Percentiles rank a stretch among this genome's conserved stretches.
Evolutionary conservation across 2,329 filamentous ascomycete species (phyloP).

Genomic region (Penicillium rolfsii): DNA sequence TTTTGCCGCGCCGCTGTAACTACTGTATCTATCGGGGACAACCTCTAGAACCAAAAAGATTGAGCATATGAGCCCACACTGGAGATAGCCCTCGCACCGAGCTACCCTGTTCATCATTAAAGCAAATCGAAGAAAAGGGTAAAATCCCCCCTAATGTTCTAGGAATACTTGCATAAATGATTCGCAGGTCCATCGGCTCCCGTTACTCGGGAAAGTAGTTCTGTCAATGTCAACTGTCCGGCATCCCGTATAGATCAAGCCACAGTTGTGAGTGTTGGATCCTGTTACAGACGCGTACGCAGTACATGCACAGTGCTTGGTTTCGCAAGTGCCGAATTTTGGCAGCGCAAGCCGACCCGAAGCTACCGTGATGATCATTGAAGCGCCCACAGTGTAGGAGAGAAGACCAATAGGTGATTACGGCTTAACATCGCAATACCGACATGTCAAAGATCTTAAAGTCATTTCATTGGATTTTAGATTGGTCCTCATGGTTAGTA

Average conservation of each 20-base stretch:
- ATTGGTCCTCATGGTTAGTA: neutral
- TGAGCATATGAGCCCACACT: neutral
- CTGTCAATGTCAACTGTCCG: neutral
- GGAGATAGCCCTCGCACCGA: neutral
- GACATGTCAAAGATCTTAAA: neutral
- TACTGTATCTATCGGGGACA: too few species aligned
- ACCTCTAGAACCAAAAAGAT: neutral
- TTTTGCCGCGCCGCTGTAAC: too few species aligned
- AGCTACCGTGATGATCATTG: neutral
- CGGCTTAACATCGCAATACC: neutral
- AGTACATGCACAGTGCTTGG: neutral
- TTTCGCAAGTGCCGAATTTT: neutral
- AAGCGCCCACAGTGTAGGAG: neutral
- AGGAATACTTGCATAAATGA: neutral
- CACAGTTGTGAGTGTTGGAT: neutral
- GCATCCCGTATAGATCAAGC: neutral
- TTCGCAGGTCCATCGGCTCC: neutral
- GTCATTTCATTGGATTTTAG: neutral
- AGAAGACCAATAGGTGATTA: too few species aligned
- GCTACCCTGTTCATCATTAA: neutral
- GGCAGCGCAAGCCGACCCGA: neutral
- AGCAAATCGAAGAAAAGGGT: too few species aligned
- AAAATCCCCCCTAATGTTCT: too few species aligned
- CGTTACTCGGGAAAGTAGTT: neutral
- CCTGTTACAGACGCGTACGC: neutral